A percentile compares a stretch with the other conserved stretches of the same genome.
Conservation (phyloP, 495 filamentous ascomycete species). For the Elasticomyces elasticus region DNA sequence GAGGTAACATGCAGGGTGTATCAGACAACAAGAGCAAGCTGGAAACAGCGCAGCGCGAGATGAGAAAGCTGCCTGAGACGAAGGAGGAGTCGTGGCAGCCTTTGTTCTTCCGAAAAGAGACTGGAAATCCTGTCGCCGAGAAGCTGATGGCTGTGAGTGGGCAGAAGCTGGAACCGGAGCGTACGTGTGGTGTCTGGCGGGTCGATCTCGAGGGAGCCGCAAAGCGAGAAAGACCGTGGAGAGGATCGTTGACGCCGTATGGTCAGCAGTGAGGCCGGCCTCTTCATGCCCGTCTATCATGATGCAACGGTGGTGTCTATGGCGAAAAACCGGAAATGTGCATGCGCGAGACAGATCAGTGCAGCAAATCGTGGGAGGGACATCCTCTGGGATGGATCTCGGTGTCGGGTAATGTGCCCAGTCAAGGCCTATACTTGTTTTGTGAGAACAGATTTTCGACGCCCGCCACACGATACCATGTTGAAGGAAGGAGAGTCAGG, state of each 20-base stretch:
- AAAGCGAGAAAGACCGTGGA: conserved; percentile 10
- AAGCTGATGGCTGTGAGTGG: conserved; percentile 15
- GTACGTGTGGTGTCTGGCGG: conserved; percentile 17
- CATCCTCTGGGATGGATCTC: no score
- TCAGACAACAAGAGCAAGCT: conserved; percentile 15
- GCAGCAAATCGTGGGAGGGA: no score
- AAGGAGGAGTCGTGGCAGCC: conserved; percentile 18
- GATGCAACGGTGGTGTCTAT: no score
- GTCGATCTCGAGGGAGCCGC: conserved; percentile 8
- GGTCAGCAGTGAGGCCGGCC: no score
- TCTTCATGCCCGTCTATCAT: no score
- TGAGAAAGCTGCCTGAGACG: conserved; percentile 15
- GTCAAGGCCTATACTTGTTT: no score
- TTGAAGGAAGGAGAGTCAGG: no score
- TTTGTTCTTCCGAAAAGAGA: conserved; percentile 18
- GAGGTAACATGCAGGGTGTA: conserved; percentile 32
- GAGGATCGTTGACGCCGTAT: conserved; percentile 12
- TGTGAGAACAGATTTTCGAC: no score
- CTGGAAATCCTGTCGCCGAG: conserved; percentile 9
- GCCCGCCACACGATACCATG: no score
- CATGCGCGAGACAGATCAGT: no score
- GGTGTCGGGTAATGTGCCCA: no score
- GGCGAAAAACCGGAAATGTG: no score
- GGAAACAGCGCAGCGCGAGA: conserved; percentile 20
- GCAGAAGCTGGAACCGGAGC: conserved; percentile 4